Base-by-base conservation (phyloP, 2,329 filamentous ascomycete species). In the Ophiostoma montium region DNA sequence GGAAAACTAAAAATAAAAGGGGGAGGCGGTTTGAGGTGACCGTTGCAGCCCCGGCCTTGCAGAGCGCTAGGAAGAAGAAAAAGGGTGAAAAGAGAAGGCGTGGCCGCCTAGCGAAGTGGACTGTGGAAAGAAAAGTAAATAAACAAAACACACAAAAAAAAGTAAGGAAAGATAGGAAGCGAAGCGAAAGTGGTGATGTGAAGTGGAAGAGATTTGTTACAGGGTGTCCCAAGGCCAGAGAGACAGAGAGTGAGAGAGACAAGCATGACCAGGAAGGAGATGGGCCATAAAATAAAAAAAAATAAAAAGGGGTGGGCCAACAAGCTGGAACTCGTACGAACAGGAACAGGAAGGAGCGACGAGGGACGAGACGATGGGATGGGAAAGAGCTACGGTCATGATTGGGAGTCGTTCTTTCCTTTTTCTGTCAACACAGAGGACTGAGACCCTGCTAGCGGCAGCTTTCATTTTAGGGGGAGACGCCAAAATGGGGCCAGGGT, bases 381-480 rank as follows among this genome's bases (percentile, higher is more conserved):
- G 36, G 50, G 47, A 52, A 49, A 47, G 47, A 47, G 35, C 50
- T 36, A 48, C 18, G 46, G 41, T 46, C 36, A 18, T 35, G 27
- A 42, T 46, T 39, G 42, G 36, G 16, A 48, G 41, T 51, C 35
- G 42, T 38, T 52, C 47, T 35, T 49, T 43, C 50, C 42, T 11
- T 41, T 41, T 47, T 32, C 21, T 21, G 33, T 31, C 30, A 30
- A 16, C 39, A 39, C n/a, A n/a, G n/a, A n/a, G n/a, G n/a, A 45
- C 35, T 48, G 39, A 42, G 39, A 42, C 36, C 33, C 46, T 42
- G 39, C 46, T 48, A 51, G 49, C 49, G 47, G 39, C 36, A 45
- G 41, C 46, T 48, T 49, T 46, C 42, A 49, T 46, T 49, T 42
- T 47, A 47, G 49, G 50, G 50, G 38, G 23, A 27, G 46, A 42